phyloP scores from a whole-genome alignment of 805 yeast species.

The Teunomyces gatunensis region DNA sequence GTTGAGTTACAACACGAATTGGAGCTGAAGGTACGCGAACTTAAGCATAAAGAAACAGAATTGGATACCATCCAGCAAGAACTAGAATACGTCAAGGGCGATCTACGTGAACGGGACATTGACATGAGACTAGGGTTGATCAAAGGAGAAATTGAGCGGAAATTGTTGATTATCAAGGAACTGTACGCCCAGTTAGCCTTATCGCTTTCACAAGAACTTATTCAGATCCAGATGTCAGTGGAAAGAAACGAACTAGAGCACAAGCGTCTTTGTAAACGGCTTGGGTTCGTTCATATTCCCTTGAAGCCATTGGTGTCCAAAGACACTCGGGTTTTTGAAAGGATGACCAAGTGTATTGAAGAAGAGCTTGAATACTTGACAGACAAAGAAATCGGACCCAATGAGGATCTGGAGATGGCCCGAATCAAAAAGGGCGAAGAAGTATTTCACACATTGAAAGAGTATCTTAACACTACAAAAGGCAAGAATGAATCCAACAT shows the following conservation, averaged over 20 bases:
- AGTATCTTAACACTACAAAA: constrained; percentile 11
- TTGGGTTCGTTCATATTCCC: not conserved
- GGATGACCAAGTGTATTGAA: constrained; percentile 1
- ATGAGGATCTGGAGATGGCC: not conserved
- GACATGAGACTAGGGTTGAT: constrained; percentile 4
- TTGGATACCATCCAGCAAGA: constrained; percentile 1
- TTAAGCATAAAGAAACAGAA: not conserved
- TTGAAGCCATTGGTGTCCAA: constrained; percentile 2
- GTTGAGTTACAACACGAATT: not conserved
- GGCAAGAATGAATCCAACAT: constrained; percentile 11
- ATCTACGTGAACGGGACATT: constrained; percentile 8
- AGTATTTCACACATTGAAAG: constrained; percentile 12
- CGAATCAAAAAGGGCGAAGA: constrained; percentile 3
- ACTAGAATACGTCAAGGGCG: constrained; percentile 8
- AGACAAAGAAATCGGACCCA: not conserved
- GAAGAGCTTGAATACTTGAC: constrained; percentile 2
- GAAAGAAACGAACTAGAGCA: constrained; percentile 9
- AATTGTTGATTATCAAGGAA: constrained; percentile 9
- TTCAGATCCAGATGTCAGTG: constrained; percentile 8
- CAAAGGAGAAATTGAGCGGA: constrained; percentile 6
- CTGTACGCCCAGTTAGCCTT: constrained; percentile 6
- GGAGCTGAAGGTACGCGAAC: not conserved
- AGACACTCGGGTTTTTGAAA: not conserved
- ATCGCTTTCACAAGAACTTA: constrained; percentile 8
- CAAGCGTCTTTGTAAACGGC: constrained; percentile 6